These are phyloP conservation scores for Sphaerulina vaccinii DNA, from an alignment of 2,329 filamentous ascomycete species.

Conservation along the genomic window DNA sequence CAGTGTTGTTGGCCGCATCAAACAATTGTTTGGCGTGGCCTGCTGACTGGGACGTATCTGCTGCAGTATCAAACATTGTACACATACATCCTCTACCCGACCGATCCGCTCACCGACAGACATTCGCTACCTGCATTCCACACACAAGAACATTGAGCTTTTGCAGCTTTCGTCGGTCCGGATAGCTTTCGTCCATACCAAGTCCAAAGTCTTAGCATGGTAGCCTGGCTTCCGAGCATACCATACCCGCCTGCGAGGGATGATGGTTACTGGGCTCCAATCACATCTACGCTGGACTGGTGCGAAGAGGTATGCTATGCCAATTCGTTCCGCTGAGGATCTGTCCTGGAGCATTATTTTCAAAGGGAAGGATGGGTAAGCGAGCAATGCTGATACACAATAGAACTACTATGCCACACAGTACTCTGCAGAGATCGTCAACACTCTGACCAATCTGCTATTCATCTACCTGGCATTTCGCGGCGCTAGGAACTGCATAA, in stretches of 20 bases:
- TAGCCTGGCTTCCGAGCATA: conserved; percentile 33
- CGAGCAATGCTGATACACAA: not conserved
- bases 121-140: not conserved
- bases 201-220: conserved; percentile 37
- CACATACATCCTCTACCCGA: not conserved
- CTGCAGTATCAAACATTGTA: not conserved
- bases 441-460: conserved; percentile 75
- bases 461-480: conserved; percentile 77
- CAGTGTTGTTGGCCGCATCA: not conserved
- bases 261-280: conserved; percentile 59
- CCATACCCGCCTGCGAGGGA: conserved; percentile 33
- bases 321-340: not conserved
- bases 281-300: conserved; percentile 73
- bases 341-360: not conserved
- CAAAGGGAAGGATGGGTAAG: conserved; percentile 2
- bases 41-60: not conserved
- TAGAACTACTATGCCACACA: conserved; percentile 74
- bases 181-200: not conserved
- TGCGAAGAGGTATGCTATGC: conserved; percentile 66
- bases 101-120: not conserved
- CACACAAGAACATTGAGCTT: not conserved
- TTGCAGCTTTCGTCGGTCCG: not conserved
- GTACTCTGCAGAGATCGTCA: conserved; percentile 76
- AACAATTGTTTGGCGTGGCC: not conserved
- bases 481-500: conserved; percentile 70